Conservation (phyloP, 768 basidiomycete genomes). For the Naganishia vaughanmartiniae region DNA sequence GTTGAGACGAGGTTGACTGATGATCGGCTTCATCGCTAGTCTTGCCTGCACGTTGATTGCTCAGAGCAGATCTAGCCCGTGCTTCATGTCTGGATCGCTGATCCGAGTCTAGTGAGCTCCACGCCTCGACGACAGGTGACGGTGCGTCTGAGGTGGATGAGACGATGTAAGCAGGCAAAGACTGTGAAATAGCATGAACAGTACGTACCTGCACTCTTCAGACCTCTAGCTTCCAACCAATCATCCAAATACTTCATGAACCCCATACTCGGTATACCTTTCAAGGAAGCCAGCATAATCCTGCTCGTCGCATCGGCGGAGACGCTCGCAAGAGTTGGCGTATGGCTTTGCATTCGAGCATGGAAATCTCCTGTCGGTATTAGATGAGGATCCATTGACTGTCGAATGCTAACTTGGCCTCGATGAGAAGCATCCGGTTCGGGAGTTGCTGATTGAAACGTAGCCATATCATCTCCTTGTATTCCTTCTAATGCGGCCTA, state of each 20-base stretch:
- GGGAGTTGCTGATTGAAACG: background rate
- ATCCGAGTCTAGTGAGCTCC: background rate
- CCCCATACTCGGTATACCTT: background rate
- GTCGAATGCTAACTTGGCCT: background rate
- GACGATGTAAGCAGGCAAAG: background rate
- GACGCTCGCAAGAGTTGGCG: background rate
- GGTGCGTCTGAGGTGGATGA: background rate
- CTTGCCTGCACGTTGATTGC: background rate
- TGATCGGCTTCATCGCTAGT: background rate
- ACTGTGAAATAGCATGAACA: too few species aligned
- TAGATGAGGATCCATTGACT: background rate
- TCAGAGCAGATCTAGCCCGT: background rate
- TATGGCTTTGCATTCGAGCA: background rate
- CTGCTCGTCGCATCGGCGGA: background rate
- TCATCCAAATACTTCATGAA: conserved; percentile 21
- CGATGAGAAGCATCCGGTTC: background rate
- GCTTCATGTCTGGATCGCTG: conserved; percentile 8
- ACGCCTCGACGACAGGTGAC: conserved; percentile 6
- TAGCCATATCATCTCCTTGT: conserved; percentile 1
- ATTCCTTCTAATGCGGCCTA: conserved; percentile 11
- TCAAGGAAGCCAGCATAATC: background rate
- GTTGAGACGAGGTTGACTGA: background rate
- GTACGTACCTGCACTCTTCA: conserved; percentile 11
- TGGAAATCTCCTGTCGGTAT: background rate
- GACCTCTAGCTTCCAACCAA: conserved; percentile 10